Evolutionary conservation across 306 rosid species (phyloP), one percentile per base, ranked within the genome.

Genomic region (Mucuna pruriens): DNA sequence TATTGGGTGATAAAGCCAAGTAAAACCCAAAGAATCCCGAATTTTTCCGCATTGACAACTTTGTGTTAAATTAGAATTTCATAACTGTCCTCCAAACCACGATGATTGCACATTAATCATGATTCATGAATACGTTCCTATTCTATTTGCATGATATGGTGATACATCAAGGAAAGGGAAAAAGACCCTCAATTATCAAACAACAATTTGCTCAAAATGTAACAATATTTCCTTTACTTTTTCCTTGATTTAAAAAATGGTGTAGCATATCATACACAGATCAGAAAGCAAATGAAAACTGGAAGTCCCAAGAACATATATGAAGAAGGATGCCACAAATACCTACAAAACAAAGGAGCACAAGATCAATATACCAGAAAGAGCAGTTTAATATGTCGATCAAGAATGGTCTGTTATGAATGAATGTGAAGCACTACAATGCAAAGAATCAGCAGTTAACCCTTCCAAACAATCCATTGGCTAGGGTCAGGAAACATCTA

Each of bases 321-420:
- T 7, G 84, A 85, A 46, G 80, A 67, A 46, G 40, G 72, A 17
- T 20, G 73, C 80, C 60, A 3, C 38, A 71, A 83, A 68, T 34
- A 77, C 79, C 88, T 84, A 71, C 82, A 86, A 84, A 73, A 76
- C 76, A 84, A 74, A 74, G 45, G 38, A 60, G 19, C 49, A 61
- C 7, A 33, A 33, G 38, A 84, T 83, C 44, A 67, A 61, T 79
- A 23, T 20, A 42, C 42, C 33, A 36, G 57, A 81, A 46, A 79
- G 58, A 3, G 23, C 11, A 80, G 46, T 61, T 78, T 54, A 64
- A 77, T 29, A 17, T 48, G 75, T 31, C 20, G 61, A 39, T 19
- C 44, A 69, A 69, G 45, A 75, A 73, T 26, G 7, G 38, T 34
- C 7, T 13, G 64, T 72, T 2, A 16, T 51, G 74, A 69, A 16